These are phyloP conservation scores for Globisporangium nagaii DNA, from an alignment of 352 stramenopile species.

Conservation along the genomic window DNA sequence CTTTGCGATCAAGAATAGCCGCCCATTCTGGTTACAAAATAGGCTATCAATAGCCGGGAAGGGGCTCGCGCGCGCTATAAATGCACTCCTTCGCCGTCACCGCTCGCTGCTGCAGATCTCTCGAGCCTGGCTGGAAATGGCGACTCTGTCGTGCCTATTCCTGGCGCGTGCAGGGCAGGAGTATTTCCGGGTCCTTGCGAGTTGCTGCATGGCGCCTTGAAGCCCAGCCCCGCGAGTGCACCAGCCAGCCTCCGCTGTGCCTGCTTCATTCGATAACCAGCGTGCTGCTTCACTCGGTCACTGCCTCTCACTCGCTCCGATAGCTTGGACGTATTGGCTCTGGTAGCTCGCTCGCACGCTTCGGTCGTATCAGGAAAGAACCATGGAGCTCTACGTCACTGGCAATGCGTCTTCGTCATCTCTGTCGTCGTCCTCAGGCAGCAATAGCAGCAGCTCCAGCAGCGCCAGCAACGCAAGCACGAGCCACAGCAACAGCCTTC, in stretches of 20 bases:
- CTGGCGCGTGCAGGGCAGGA: too few relatives aligned
- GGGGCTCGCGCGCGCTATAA: too few relatives aligned
- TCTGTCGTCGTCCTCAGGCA: not conserved
- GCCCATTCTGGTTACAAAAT: too few relatives aligned
- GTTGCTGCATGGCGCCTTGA: too few relatives aligned
- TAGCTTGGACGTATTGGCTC: not conserved
- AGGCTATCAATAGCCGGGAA: too few relatives aligned
- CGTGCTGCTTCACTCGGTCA: not conserved
- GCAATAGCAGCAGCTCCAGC: not conserved
- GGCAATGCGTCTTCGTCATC: not conserved
- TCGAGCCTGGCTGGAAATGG: too few relatives aligned
- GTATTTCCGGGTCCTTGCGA: too few relatives aligned
- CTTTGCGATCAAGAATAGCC: too few relatives aligned
- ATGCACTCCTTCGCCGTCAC: too few relatives aligned
- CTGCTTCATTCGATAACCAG: slow-evolving; percentile 7
- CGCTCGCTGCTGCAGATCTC: too few relatives aligned
- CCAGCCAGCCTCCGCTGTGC: not conserved
- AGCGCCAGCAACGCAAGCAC: not conserved
- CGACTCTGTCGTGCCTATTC: too few relatives aligned
- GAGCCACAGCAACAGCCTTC: slow-evolving; percentile 9
- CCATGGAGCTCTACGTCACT: slow-evolving; percentile 3
- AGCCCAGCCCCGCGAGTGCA: too few relatives aligned
- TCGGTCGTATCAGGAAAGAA: not conserved
- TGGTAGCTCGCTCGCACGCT: not conserved
- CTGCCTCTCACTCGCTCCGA: not conserved